phyloP scores from a whole-genome alignment of 1,284 basidiomycete genomes.

The Cryptococcus sp. region DNA sequence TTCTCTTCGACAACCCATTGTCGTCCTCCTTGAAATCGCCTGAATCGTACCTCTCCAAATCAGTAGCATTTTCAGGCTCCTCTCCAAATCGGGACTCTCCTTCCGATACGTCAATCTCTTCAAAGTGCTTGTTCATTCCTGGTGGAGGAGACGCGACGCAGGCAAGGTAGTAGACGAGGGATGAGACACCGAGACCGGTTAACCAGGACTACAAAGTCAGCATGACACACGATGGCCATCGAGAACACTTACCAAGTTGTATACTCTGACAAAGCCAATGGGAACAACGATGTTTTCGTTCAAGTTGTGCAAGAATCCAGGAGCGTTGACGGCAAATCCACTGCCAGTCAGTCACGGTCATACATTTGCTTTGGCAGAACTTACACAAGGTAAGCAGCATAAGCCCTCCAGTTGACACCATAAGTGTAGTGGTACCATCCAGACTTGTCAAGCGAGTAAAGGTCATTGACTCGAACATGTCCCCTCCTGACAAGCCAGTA shows the following conservation, averaged over 20 bases:
- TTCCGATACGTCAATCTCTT: constrained; percentile 56
- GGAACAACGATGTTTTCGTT: constrained; percentile 59
- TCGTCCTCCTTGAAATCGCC: background rate
- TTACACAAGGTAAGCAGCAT: constrained; percentile 38
- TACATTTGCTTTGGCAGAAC: background rate
- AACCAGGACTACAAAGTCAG: constrained; percentile 57
- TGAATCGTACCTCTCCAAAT: background rate
- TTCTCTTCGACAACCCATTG: background rate
- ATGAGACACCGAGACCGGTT: constrained; percentile 68
- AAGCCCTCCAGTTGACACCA: constrained; percentile 66
- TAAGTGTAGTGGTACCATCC: constrained; percentile 73
- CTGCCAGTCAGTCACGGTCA: constrained; percentile 63
- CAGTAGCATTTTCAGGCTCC: background rate
- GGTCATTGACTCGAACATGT: constrained; percentile 64
- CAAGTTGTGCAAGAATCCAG: constrained; percentile 50
- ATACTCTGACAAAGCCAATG: constrained; percentile 62
- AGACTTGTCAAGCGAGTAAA: constrained; percentile 59
- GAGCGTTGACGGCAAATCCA: constrained; percentile 76
- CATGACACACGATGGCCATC: background rate
- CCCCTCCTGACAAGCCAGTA: constrained; percentile 74
- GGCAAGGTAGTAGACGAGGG: constrained; percentile 59
- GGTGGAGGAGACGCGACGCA: constrained; percentile 59
- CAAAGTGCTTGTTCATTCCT: constrained; percentile 55
- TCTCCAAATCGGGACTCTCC: constrained; percentile 9
- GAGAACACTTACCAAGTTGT: constrained; percentile 54